These are phyloP conservation scores for Odontarrhena argentea DNA, from an alignment of 345 rosid species.

Conservation along the genomic window DNA sequence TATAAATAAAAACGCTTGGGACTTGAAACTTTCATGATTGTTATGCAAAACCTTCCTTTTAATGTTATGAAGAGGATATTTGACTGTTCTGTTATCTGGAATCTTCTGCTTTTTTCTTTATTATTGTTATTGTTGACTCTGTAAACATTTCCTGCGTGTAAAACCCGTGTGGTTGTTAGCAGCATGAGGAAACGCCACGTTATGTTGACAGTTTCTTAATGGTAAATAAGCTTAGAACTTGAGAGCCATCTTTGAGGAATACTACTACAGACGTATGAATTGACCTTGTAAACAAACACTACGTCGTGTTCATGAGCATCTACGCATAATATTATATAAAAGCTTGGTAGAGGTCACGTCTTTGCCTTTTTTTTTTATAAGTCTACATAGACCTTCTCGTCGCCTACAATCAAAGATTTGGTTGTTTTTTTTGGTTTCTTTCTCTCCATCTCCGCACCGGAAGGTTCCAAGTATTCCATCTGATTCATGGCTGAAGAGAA, in stretches of 20 bases:
- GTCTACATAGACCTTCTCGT: conserved; percentile 13
- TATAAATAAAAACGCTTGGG: conserved; percentile 27
- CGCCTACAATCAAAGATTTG: conserved; percentile 18
- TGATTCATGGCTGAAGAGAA: conserved; percentile 35
- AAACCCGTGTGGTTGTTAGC: not conserved
- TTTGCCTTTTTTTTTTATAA: conserved; percentile 15
- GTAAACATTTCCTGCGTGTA: not conserved
- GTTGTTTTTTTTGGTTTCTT: not conserved
- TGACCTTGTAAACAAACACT: conserved; percentile 30
- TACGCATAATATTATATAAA: conserved; percentile 5
- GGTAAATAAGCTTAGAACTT: not conserved
- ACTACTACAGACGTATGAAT: conserved; percentile 25
- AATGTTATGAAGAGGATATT: conserved; percentile 18
- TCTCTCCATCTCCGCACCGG: conserved; percentile 1
- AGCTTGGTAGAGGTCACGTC: conserved; percentile 37
- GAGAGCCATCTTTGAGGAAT: conserved; percentile 32
- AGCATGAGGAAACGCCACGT: too few relatives aligned
- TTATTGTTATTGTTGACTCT: conserved; percentile 1
- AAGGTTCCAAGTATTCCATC: not conserved
- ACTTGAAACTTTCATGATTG: conserved; percentile 16
- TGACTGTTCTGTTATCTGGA: conserved; percentile 23
- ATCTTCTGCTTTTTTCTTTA: not conserved
- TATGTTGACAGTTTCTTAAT: not conserved
- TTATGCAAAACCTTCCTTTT: conserved; percentile 27
- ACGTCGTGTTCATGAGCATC: conserved; percentile 30